These are phyloP conservation scores for Eragrostis nindensis DNA, from an alignment of 176 grass and related monocot genomes.

Conservation along the genomic window DNA sequence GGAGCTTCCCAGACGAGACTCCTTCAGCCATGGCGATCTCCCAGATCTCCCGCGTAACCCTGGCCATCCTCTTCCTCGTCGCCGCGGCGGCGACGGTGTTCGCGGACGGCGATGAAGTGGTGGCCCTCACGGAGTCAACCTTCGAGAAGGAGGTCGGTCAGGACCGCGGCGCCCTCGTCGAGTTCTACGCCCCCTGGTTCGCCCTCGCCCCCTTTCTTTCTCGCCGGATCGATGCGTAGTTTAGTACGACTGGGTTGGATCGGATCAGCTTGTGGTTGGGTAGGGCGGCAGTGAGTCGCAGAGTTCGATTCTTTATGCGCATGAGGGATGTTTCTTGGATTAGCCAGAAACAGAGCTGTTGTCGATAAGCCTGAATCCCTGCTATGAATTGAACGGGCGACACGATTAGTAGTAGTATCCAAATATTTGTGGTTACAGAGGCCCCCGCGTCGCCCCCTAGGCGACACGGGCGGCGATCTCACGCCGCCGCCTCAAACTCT, in stretches of 20 bases:
- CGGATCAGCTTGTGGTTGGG: slow-evolving; percentile 24
- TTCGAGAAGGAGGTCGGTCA: slow-evolving; percentile 85
- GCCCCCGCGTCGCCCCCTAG: too few relatives aligned
- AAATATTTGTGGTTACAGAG: too few relatives aligned
- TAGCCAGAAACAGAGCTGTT: neutral
- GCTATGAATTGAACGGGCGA: neutral
- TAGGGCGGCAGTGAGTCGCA: neutral
- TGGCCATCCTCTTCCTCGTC: slow-evolving; percentile 32
- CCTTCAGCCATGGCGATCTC: slow-evolving; percentile 37
- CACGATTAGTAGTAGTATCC: too few relatives aligned
- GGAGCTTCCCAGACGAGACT: neutral
- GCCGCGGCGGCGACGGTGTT: slow-evolving; percentile 2
- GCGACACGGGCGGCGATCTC: too few relatives aligned
- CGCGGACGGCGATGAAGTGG: slow-evolving; percentile 58
- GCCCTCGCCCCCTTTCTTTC: neutral
- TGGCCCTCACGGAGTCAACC: slow-evolving; percentile 64
- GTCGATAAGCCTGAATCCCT: neutral
- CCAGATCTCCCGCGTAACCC: slow-evolving; percentile 45
- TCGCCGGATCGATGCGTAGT: neutral
- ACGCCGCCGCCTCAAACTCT: too few relatives aligned
- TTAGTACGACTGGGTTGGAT: slow-evolving; percentile 20
- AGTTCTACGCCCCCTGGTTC: slow-evolving; percentile 82
- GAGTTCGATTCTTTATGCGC: neutral
- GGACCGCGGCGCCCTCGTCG: slow-evolving; percentile 72
- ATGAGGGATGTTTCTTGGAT: neutral